These are phyloP conservation scores for Saitozyma podzolica DNA, from an alignment of 768 basidiomycete species.

Conservation along the genomic window DNA sequence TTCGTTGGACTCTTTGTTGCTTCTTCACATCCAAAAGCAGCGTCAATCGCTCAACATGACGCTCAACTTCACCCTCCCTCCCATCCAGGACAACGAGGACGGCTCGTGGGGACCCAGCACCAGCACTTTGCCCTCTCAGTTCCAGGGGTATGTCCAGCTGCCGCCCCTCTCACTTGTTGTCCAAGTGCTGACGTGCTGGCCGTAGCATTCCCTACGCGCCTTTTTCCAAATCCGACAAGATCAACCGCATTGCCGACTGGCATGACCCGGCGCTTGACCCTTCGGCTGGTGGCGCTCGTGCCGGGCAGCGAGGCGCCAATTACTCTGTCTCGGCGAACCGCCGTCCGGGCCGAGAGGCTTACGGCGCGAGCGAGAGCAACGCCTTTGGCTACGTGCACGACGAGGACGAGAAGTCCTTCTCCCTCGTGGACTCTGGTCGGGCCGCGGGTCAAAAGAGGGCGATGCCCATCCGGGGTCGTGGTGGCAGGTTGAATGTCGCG, in stretches of 20 bases:
- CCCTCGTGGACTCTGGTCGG: constrained; percentile 80
- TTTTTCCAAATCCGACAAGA: constrained; percentile 97
- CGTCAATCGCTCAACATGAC: constrained; percentile 19
- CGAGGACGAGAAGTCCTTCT: constrained; percentile 96
- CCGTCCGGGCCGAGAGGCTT: constrained; percentile 65
- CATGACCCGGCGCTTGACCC: constrained; percentile 59
- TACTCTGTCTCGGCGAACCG: constrained; percentile 3
- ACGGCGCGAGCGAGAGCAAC: constrained; percentile 72
- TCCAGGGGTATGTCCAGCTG: constrained; percentile 68
- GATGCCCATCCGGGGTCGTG: constrained; percentile 19
- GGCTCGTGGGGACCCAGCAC: constrained; percentile 69
- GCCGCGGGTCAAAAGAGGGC: constrained; percentile 12
- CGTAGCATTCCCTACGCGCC: constrained; percentile 87
- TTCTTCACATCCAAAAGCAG: no score
- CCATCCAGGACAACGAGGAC: constrained; percentile 86
- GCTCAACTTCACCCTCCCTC: constrained; percentile 70
- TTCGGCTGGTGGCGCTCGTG: constrained; percentile 13
- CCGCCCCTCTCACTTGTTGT: background rate
- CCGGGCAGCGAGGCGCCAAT: constrained; percentile 8
- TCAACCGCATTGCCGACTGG: constrained; percentile 98
- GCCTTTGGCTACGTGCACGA: constrained; percentile 97
- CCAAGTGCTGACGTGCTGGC: constrained; percentile 1
- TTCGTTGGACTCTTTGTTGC: no score
- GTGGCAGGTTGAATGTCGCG: constrained; percentile 14
- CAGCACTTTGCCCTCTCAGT: constrained; percentile 70